Evolutionary conservation across 1,284 basidiomycete genomes (phyloP), one percentile per base, ranked within the genome.

Genomic region (Boletus mariae): DNA sequence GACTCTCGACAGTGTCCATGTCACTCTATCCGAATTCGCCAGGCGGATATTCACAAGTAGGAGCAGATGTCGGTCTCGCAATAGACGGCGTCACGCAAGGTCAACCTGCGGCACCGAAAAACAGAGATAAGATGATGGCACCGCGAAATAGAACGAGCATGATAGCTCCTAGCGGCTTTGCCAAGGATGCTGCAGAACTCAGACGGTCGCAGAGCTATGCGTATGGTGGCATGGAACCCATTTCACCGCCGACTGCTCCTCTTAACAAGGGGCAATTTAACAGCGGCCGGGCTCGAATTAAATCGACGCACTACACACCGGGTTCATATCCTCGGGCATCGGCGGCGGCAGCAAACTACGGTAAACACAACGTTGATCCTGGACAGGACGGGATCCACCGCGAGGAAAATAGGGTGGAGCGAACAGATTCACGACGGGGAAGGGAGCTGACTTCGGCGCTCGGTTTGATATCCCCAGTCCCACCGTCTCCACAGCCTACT

Each of bases 281-380:
- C 20, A 75, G 73, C 48, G 80, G 85, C 38, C 80, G 85, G 40
- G 79, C 78, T 42, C 79, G 79, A 42, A 80, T 87, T 57, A 85
- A 85, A 66, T 84, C 84, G 5, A 78, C 85, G 9, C 85, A 88
- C 61, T 86, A 84, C 55, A 75, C 77, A 12, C 72, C 78, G 4
- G 77, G 79, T 11, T 71, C 77, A 2, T 79, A 83, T 60, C 76
- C 83, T 45, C 80, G 83, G 32, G 70, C 69, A 52, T 80, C 83
- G 31, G 68, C 71, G 32, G 61, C 73, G 48, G 67, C 72, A 35
- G 63, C 66, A 45, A 62, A 67, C 37, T 69, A 72, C 26, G 66
- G 70, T 51, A 69, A 71, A 57, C 60, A 66, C 32, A 64, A 62
- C 15, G 59, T 66, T 29, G 66, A 71, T 49, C 61, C 64, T 29